Evolutionary conservation across 139 green algal species (phyloP).

Genomic region (Deuterostichococcus epilithicus): DNA sequence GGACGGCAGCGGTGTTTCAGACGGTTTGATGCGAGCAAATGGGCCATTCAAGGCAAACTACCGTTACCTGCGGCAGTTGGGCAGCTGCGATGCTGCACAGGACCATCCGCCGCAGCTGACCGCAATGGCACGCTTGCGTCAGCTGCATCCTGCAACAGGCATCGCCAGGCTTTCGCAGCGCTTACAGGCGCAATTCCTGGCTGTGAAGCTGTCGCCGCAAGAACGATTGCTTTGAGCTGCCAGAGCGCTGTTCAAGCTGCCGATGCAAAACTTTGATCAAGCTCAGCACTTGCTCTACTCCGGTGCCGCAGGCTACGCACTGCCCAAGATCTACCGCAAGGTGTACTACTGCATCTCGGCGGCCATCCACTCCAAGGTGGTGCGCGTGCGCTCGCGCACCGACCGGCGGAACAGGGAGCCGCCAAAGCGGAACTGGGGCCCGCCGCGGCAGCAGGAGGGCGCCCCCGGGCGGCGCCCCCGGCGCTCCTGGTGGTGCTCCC

Average conservation of each 20-base stretch:
- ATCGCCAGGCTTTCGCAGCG: too few relatives aligned
- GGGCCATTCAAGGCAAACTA: not conserved
- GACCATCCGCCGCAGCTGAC: too few relatives aligned
- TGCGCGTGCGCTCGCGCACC: constrained; percentile 89
- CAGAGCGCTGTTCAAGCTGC: not conserved
- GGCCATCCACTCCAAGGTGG: constrained; percentile 98
- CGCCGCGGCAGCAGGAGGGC: constrained; percentile 11
- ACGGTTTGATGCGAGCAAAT: too few relatives aligned
- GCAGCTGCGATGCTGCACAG: too few relatives aligned
- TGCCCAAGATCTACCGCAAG: constrained; percentile 99
- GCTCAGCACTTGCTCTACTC: not conserved
- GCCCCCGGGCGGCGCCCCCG: too few relatives aligned
- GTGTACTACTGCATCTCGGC: constrained; percentile 99
- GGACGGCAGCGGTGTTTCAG: too few relatives aligned
- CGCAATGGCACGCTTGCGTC: too few relatives aligned
- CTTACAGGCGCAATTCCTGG: too few relatives aligned
- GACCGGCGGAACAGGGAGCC: constrained; percentile 89
- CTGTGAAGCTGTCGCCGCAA: too few relatives aligned
- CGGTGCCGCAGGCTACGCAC: constrained; percentile 72
- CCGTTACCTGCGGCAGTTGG: not conserved
- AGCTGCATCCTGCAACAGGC: too few relatives aligned
- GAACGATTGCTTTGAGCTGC: too few relatives aligned
- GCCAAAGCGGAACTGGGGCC: constrained; percentile 48
- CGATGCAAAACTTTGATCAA: not conserved
- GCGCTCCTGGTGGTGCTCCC: too few relatives aligned